Evolutionary conservation across 352 stramenopile species (phyloP).

Genomic region (Elongisporangium undulatum): DNA sequence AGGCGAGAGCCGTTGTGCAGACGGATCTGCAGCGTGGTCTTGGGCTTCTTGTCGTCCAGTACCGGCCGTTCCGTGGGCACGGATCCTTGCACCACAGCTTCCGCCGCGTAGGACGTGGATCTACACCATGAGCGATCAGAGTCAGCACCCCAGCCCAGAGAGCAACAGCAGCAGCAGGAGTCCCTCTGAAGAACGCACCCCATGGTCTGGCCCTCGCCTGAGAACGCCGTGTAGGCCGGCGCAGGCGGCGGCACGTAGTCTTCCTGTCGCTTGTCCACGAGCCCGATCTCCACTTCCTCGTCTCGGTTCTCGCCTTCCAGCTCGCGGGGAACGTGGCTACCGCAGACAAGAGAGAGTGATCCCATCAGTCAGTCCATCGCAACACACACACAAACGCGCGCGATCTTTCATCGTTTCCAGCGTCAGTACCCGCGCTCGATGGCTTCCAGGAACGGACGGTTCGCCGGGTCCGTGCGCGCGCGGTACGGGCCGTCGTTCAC

Average conservation of each 20-base stretch:
- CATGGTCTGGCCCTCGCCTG: slow-evolving; percentile 79
- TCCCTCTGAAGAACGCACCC: slow-evolving; percentile 17
- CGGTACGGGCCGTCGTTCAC: slow-evolving; percentile 80
- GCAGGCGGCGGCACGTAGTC: slow-evolving; percentile 64
- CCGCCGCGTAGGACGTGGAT: slow-evolving; percentile 31
- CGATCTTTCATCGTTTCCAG: background rate
- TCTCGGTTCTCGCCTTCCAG: slow-evolving; percentile 64
- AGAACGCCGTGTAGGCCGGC: slow-evolving; percentile 86
- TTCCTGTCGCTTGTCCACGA: slow-evolving; percentile 85
- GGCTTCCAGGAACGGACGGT: slow-evolving; percentile 77
- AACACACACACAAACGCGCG: background rate
- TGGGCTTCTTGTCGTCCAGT: slow-evolving; percentile 83
- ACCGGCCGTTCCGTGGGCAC: slow-evolving; percentile 44
- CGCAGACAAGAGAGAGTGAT: slow-evolving; percentile 3
- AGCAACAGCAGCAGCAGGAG: background rate
- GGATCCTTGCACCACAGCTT: slow-evolving; percentile 39
- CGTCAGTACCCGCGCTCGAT: slow-evolving; percentile 66
- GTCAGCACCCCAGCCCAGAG: slow-evolving; percentile 1
- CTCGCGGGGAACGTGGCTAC: slow-evolving; percentile 64
- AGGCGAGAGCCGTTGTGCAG: slow-evolving; percentile 80
- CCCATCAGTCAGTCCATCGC: slow-evolving; percentile 1
- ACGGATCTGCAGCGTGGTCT: slow-evolving; percentile 86
- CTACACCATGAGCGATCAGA: slow-evolving; percentile 10
- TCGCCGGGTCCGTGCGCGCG: slow-evolving; percentile 54
- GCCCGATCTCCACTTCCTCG: slow-evolving; percentile 73